Base-by-base conservation (phyloP, 257 asterid genomes). In the Fraxinus excelsior region DNA sequence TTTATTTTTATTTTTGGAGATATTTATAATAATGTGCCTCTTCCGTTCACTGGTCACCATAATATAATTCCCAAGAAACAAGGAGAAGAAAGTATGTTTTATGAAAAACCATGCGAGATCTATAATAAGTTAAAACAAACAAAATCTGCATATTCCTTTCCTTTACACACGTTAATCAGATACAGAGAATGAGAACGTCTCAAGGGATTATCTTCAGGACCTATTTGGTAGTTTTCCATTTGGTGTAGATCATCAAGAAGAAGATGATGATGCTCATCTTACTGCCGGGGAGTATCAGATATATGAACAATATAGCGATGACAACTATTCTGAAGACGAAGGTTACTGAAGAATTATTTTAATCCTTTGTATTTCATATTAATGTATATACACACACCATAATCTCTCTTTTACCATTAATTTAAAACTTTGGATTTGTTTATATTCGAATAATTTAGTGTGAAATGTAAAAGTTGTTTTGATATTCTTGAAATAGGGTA, bases 211-310 rank as follows among this genome's bases (percentile, higher is more conserved):
- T 82, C 92, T 94, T 62, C 99, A 91, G 76, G 94, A 90, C 66
- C 99, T 94, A 37, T 94, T 94, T 80, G 96, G 90, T n/a, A 85
- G 91, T 82, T 94, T 90, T 53, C 94, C 97, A 29, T 84, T 82
- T 32, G 86, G 83, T 42, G 86, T 84, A 67, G 83, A 58, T 19
- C 88, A 80, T 21, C 85, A 74, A 42, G 82, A 81, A 79, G 91
- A 79, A 67, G 62, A 56, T 80, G 86, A 79, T 35, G 86, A 83
- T 70, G 82, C 80, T 44, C 80, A 86, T 77, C 86, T 80, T 9
- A 82, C 72, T 60, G 89, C 84, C 71, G 97, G 87, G 74, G 97
- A 82, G 72, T 94, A 87, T 77, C 86, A 92, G 83, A 92, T 94
- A 65, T 91, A 88, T 73, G 98, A 94, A 73, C 91, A 92, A 10